Base-by-base conservation (phyloP, 164 flowering plant genomes). In the Kingdonia uniflora region DNA sequence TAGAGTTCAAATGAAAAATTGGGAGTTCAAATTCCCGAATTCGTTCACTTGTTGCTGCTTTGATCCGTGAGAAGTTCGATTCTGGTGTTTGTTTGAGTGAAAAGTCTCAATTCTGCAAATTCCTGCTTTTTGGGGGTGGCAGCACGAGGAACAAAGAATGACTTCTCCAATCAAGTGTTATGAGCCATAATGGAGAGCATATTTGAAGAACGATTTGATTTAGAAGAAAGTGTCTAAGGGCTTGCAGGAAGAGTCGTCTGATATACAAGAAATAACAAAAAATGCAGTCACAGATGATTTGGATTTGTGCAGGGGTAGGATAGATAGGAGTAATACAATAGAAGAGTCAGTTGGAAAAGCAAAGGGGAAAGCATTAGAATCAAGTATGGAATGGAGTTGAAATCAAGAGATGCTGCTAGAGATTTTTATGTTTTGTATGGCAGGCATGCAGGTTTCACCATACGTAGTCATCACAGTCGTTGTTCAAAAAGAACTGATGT, bases 371-470 rank as follows among this genome's bases (percentile, higher is more conserved):
- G 56, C 37, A 55, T 16, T 24, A 13, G 80, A 76, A 46, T 76
- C 80, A 21, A 61, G 46, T 43, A 16, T 70, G 80, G 80, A 8
- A 72, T 76, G 80, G 76, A 60, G 55, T 76, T 76, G 57, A 63
- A 56, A 7, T 70, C 80, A 26, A 67, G 71, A 65, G 76, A 76
- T 33, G 73, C 65, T 15, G 76, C 80, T 50, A 65, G 72, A 53
- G 80, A 72, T 33, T 76, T 65, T 37, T 76, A 76, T 58, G 63
- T 63, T 51, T 51, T 58, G 16, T 72, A 72, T 68, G 80, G 75
- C 6, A 65, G 74, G 57, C 72, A 55, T 17, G 52, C 53, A 11
- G 80, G 80, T 29, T 76, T 76, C 33, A 70, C 76, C 1, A 64
- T 72, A 23, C 67, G 76, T 1, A 72, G 63, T 12, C 71, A 70